These are phyloP conservation scores for Biscogniauxia marginata DNA, from an alignment of 2,329 filamentous ascomycete species.

Conservation along the genomic window DNA sequence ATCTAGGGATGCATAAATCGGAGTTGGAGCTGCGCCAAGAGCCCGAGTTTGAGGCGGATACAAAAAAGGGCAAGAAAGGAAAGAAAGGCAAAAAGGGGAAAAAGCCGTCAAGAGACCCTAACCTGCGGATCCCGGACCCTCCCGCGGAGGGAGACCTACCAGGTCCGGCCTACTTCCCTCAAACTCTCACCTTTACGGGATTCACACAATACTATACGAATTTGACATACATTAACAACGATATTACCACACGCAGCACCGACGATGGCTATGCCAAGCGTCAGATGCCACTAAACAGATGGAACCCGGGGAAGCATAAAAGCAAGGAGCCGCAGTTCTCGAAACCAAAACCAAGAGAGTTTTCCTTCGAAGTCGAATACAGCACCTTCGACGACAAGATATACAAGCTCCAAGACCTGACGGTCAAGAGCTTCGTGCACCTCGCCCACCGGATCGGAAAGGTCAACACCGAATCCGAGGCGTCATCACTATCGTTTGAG, in stretches of 20 bases:
- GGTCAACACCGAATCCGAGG: constrained; percentile 31
- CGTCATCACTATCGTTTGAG: constrained; percentile 11
- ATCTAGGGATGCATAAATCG: constrained; percentile 12
- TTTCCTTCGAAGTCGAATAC: constrained; percentile 82
- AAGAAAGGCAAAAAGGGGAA: constrained; percentile 46
- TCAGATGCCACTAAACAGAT: constrained; percentile 40
- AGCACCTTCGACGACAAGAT: constrained; percentile 73
- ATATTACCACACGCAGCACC: constrained; percentile 43
- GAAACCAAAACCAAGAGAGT: constrained; percentile 59
- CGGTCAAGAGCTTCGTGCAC: constrained; percentile 75
- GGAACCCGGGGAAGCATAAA: constrained; percentile 64
- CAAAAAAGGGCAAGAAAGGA: constrained; percentile 46
- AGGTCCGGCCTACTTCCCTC: constrained; percentile 86
- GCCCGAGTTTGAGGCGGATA: constrained; percentile 29
- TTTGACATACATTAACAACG: constrained; percentile 83
- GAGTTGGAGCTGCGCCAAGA: constrained; percentile 26
- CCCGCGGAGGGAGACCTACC: constrained; percentile 73
- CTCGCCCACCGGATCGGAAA: constrained; percentile 77
- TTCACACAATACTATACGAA: constrained; percentile 95
- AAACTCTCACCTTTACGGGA: constrained; percentile 73
- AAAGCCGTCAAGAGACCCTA: constrained; percentile 53
- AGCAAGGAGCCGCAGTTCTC: constrained; percentile 54
- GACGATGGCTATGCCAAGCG: constrained; percentile 30
- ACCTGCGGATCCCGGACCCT: constrained; percentile 64
- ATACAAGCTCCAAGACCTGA: constrained; percentile 79